Base-by-base conservation (phyloP, 2,329 filamentous ascomycete genomes). In the Curvularia sp. region DNA sequence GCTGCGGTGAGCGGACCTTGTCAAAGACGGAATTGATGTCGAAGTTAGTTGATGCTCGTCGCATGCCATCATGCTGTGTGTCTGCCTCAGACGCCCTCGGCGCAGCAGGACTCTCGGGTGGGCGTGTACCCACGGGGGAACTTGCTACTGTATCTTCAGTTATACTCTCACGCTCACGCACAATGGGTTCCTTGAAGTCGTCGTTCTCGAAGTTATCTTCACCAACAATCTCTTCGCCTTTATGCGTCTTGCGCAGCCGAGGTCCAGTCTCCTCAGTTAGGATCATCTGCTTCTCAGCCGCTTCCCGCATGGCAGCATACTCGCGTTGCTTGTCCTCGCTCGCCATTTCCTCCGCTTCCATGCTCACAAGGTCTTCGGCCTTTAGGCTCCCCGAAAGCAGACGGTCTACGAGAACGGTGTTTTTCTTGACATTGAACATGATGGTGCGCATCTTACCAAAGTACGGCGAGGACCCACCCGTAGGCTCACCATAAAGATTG, bases 221-320 rank as follows among this genome's bases (percentile, higher is more conserved):
- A 61, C 94, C 93, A 15, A 98, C 84, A 15, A 97, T 78, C 74
- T 98, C 95, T 57, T 97, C 93, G 12, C 95, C 95, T 77, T 98
- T 98, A 80, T 98, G 94, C 2, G 94, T 97, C 66, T 91, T 88
- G 69, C 93, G 86, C 55, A 97, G 89, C 3, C 93, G 87, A 3
- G 93, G 90, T 1, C 86, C 92, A 10, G 71, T 86, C 13, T 81
- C 78, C 36, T 92, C 86, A 59, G 94, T 88, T 32, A 96, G 84
- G 46, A 95, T 93, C 45, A 94, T 91, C 75, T 94, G 91, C 69
- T 93, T 91, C 72, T 95, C 91, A 0, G 88, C 87, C 60, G 87
- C 85, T 49, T 91, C 90, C 75, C 90, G 90, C 83, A 94, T 88
- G 67, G 89, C 87, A 15, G 90, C 90, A 23, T 87, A 89, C 74